Percentiles rank a stretch among this genome's conserved stretches.
Evolutionary conservation across 345 rosid species (phyloP).

Genomic region (Pistacia integerrima): DNA sequence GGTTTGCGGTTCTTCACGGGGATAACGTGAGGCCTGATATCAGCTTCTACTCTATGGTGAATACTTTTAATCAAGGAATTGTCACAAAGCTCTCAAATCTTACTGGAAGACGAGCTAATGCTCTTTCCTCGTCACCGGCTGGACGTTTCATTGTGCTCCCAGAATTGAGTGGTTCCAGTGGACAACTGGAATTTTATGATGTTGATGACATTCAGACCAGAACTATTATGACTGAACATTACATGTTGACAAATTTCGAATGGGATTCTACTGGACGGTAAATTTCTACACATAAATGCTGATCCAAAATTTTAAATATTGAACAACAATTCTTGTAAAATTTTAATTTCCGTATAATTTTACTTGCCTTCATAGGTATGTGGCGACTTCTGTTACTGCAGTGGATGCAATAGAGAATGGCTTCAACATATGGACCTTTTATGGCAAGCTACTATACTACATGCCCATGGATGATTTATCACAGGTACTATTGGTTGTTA

Average conservation of each 20-base stretch:
- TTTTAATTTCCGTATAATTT: background rate
- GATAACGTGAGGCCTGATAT: background rate
- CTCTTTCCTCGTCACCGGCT: conserved; percentile 41
- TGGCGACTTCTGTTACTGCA: conserved; percentile 35
- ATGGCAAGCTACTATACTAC: conserved; percentile 36
- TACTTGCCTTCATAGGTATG: conserved; percentile 25
- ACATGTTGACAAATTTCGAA: conserved; percentile 38
- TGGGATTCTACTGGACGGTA: conserved; percentile 51
- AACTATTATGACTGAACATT: conserved; percentile 39
- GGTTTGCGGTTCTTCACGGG: background rate
- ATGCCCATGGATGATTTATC: conserved; percentile 35
- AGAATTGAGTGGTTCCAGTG: conserved; percentile 37
- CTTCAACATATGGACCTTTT: conserved; percentile 39
- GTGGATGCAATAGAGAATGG: conserved; percentile 43
- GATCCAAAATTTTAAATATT: background rate
- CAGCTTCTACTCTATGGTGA: background rate
- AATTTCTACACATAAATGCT: background rate
- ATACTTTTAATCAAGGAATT: background rate
- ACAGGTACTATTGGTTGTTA: conserved; percentile 18
- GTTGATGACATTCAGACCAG: conserved; percentile 40
- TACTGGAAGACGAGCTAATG: conserved; percentile 24
- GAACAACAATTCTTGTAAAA: background rate
- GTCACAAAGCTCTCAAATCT: background rate
- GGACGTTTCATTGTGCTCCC: conserved; percentile 35
- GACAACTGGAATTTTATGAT: conserved; percentile 39